Conservation (phyloP, 495 filamentous ascomycete species). For the Wilcoxina mikolae region DNA sequence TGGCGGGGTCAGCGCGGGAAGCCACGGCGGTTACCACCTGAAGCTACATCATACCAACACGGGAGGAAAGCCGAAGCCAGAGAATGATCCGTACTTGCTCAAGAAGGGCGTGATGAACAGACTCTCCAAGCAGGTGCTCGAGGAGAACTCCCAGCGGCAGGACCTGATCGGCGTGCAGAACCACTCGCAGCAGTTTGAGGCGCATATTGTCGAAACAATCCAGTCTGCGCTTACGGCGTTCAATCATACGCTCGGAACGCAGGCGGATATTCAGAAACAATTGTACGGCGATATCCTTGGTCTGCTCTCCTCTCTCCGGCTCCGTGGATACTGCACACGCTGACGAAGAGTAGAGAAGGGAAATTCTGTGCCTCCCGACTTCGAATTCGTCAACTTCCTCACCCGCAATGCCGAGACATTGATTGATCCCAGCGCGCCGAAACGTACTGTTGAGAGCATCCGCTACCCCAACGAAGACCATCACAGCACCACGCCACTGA, state of each 20-base stretch:
- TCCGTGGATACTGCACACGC: neutral
- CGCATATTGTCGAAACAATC: slow-evolving; percentile 66
- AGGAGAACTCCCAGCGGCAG: slow-evolving; percentile 87
- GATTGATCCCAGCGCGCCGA: slow-evolving; percentile 62
- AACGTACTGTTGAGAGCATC: slow-evolving; percentile 55
- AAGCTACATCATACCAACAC: neutral
- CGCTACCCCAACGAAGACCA: slow-evolving; percentile 82
- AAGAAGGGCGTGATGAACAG: slow-evolving; percentile 67
- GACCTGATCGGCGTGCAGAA: slow-evolving; percentile 80
- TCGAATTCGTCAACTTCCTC: slow-evolving; percentile 80
- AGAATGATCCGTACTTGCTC: slow-evolving; percentile 77
- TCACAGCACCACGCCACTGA: slow-evolving; percentile 58
- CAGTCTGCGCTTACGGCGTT: slow-evolving; percentile 71
- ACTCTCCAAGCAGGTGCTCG: slow-evolving; percentile 75
- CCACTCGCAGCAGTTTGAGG: slow-evolving; percentile 76
- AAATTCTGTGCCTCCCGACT: slow-evolving; percentile 55
- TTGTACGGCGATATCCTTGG: slow-evolving; percentile 72
- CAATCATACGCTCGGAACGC: slow-evolving; percentile 56
- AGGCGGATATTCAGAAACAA: slow-evolving; percentile 61
- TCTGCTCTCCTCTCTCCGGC: neutral
- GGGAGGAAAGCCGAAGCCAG: slow-evolving; percentile 41
- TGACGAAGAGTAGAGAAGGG: neutral
- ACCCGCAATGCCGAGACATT: slow-evolving; percentile 51
- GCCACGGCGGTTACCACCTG: neutral
- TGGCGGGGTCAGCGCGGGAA: slow-evolving; percentile 8